Base-by-base conservation (phyloP, 1,284 basidiomycete species). In the Prillingera fragicola region DNA sequence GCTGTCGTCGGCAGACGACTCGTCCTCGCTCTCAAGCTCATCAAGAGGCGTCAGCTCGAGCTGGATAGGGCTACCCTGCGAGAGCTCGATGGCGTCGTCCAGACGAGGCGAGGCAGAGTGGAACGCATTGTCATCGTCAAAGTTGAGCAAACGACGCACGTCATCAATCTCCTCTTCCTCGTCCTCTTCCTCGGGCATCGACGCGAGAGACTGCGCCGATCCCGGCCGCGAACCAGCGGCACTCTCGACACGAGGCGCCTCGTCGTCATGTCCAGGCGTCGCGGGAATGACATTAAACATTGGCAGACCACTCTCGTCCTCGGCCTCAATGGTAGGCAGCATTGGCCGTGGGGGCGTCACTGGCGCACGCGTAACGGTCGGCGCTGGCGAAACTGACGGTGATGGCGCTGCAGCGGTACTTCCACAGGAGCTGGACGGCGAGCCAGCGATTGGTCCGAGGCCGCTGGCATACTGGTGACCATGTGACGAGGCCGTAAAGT, bases 261-360 rank as follows among this genome's bases (percentile, higher is more conserved):
- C 60, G 5, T 38, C 38, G 14, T 38, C 40, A 7, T 62, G 47
- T 39, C 61, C 57, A 1, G 67, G 67, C 5, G 67, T 69, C 4
- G 67, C 64, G n/a, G 67, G 67, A 25, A 69, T 68, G 48, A 69
- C 57, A 32, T 69, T 68, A 46, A 69, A 48, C 54, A 63, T 60
- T 3, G 65, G 65, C 15, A 65, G n/a, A n/a, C n/a, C n/a, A n/a
- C n/a, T n/a, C n/a, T n/a, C n/a, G n/a, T n/a, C n/a, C n/a, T n/a
- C n/a, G n/a, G n/a, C n/a, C n/a, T n/a, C n/a, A n/a, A n/a, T n/a
- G n/a, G n/a, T n/a, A n/a, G n/a, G n/a, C n/a, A n/a, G n/a, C n/a
- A n/a, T n/a, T n/a, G n/a, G n/a, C n/a, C n/a, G n/a, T 22, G 7
- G 37, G 43, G 13, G 22, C 33, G 12, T 42, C 38, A 7, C 17